A percentile compares a stretch with the other conserved stretches of the same genome.
These are phyloP conservation scores for Botryobasidium botryosum DNA, from an alignment of 768 basidiomycete species.

Conservation along the genomic window DNA sequence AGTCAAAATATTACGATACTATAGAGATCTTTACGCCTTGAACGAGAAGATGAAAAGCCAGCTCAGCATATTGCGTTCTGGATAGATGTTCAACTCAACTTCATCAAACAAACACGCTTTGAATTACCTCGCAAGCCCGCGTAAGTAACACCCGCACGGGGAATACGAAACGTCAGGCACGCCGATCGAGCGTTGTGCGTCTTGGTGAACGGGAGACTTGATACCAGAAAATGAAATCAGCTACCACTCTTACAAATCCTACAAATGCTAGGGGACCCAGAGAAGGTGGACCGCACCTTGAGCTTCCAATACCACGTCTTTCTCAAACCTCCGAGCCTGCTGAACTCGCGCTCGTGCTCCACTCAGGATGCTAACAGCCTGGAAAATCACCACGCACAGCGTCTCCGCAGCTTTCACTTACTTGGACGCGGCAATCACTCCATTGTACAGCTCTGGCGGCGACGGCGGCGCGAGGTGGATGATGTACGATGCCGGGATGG, in stretches of 20 bases:
- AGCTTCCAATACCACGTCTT: constrained; percentile 56
- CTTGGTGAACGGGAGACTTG: constrained; percentile 88
- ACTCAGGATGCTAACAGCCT: constrained; percentile 78
- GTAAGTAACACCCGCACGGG: constrained; percentile 83
- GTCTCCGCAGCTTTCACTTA: constrained; percentile 66
- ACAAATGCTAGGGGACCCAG: constrained; percentile 8
- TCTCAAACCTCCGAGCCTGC: constrained; percentile 92
- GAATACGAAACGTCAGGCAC: constrained; percentile 76
- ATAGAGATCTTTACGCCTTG: too few species aligned
- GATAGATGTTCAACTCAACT: constrained; percentile 86
- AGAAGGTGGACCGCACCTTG: constrained; percentile 45
- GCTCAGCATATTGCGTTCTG: constrained; percentile 89
- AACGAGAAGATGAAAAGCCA: constrained; percentile 98
- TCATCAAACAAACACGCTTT: constrained; percentile 86
- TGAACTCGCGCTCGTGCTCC: constrained; percentile 78
- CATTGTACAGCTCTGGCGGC: constrained; percentile 80
- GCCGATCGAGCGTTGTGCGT: constrained; percentile 88
- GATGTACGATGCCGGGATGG: constrained; percentile 91
- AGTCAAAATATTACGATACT: too few species aligned
- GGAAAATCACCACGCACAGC: constrained; percentile 98
- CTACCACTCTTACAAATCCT: neutral
- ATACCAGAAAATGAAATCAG: too few species aligned
- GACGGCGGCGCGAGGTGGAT: constrained; percentile 89
- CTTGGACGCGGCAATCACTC: constrained; percentile 38
- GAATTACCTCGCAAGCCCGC: constrained; percentile 94